Evolutionary conservation across 108 stramenopile species (phyloP).

Genomic region (Conticribra guillardii): DNA sequence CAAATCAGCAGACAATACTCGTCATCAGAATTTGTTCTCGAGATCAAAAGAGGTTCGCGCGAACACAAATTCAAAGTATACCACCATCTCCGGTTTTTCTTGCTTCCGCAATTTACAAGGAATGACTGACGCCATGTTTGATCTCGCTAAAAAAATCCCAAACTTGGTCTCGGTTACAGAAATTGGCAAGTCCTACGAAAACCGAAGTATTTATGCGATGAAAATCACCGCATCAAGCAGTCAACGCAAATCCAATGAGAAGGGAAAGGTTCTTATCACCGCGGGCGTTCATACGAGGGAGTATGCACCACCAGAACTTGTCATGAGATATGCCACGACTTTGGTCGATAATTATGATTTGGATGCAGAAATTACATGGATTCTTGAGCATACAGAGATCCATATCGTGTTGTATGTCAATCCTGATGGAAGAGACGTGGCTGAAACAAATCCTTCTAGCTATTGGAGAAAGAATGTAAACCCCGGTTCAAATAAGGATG

Average conservation of each 20-base stretch:
- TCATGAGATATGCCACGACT: constrained; percentile 35
- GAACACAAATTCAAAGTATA: too few species aligned
- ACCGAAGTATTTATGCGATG: constrained; percentile 51
- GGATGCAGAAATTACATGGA: constrained; percentile 49
- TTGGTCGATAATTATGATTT: constrained; percentile 28
- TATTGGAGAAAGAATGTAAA: constrained; percentile 59
- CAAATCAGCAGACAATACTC: neutral
- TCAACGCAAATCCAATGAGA: too few species aligned
- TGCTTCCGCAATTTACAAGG: constrained; percentile 39
- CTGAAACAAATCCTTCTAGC: constrained; percentile 36
- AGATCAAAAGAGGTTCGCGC: neutral
- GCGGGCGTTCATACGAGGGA: constrained; percentile 59
- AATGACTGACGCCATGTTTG: constrained; percentile 32
- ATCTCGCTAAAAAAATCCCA: constrained; percentile 9
- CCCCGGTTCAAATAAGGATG: neutral
- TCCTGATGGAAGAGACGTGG: constrained; percentile 60
- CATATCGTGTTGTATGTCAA: constrained; percentile 61
- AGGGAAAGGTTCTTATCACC: constrained; percentile 34
- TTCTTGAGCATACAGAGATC: constrained; percentile 50
- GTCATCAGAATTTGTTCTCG: neutral
- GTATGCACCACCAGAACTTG: constrained; percentile 60
- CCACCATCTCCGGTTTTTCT: constrained; percentile 22
- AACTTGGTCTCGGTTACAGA: constrained; percentile 13
- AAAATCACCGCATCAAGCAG: constrained; percentile 36
- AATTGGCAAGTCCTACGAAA: constrained; percentile 51